These are phyloP conservation scores for Colletotrichum tofieldiae DNA, from an alignment of 2,329 filamentous ascomycete species.

Conservation along the genomic window DNA sequence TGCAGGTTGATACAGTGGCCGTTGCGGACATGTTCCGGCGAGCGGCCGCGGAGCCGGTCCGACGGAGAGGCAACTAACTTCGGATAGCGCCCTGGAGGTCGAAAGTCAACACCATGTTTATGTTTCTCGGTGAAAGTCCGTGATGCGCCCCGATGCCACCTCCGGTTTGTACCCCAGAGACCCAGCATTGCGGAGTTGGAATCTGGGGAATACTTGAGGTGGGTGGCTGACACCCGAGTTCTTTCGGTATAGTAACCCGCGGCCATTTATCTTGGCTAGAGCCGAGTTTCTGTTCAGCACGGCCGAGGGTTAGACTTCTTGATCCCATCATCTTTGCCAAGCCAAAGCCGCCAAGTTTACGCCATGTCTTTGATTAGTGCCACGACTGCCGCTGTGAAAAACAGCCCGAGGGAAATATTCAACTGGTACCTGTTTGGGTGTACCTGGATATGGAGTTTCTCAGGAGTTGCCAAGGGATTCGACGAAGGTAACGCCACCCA, in stretches of 20 bases:
- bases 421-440: conserved; percentile 49
- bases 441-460: conserved; percentile 49
- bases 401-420: conserved; percentile 49
- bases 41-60: not conserved
- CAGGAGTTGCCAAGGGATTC: conserved; percentile 51
- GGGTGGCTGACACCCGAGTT: not conserved
- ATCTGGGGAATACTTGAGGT: not conserved
- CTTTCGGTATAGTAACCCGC: not conserved
- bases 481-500: conserved; percentile 47
- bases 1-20: not conserved
- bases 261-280: not conserved
- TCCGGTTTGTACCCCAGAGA: not conserved
- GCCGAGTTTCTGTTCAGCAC: not conserved
- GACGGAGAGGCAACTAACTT: not conserved
- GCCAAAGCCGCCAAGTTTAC: not conserved
- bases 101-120: not conserved
- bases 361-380: conserved; percentile 46
- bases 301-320: not conserved
- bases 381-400: conserved; percentile 48
- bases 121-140: not conserved
- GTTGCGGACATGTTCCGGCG: not conserved
- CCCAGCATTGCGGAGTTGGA: conserved; percentile 2
- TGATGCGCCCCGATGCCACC: not conserved
- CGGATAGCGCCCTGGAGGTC: not conserved
- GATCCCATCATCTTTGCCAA: not conserved